phyloP scores from a whole-genome alignment of 2,329 filamentous ascomycete genomes.

The Xylariaceae sp. region DNA sequence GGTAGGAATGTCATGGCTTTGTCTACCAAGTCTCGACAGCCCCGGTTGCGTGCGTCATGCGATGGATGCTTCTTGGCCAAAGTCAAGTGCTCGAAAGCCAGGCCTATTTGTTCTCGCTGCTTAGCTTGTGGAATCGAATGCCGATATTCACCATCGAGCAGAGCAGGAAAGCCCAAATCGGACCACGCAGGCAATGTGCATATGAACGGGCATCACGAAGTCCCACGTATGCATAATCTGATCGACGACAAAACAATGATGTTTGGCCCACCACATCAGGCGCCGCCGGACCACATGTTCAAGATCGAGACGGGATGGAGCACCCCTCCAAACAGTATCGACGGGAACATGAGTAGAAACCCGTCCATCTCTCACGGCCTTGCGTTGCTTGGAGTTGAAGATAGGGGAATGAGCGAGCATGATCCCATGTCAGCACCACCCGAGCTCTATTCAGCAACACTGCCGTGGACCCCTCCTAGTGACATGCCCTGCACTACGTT shows the following conservation, averaged over 20 bases:
- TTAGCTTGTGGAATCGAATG: conserved; percentile 45
- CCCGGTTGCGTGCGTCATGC: conserved; percentile 44
- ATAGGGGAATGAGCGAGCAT: conserved; percentile 17
- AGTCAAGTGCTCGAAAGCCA: conserved; percentile 51
- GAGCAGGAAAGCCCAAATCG: conserved; percentile 45
- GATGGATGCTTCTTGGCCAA: conserved; percentile 53
- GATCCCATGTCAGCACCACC: conserved; percentile 21
- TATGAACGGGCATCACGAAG: conserved; percentile 13
- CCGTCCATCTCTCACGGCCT: conserved; percentile 31
- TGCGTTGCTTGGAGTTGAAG: conserved; percentile 27
- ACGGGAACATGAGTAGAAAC: conserved; percentile 29
- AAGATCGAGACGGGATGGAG: conserved; percentile 35
- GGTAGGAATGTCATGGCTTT: conserved; percentile 13
- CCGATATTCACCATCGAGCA: conserved; percentile 48
- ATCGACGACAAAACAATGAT: conserved; percentile 26
- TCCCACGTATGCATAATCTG: conserved; percentile 17
- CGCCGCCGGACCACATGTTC: conserved; percentile 28
- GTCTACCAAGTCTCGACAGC: conserved; percentile 32
- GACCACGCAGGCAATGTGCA: conserved; percentile 18
- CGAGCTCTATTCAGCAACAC: conserved; percentile 32
- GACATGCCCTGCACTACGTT: conserved; percentile 31
- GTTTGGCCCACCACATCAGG: conserved; percentile 22
- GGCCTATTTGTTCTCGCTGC: conserved; percentile 51
- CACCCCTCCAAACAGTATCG: conserved; percentile 32
- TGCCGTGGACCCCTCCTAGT: conserved; percentile 37